These are phyloP conservation scores for Leucosporidium yakuticum DNA, from an alignment of 768 basidiomycete genomes.

Conservation along the genomic window DNA sequence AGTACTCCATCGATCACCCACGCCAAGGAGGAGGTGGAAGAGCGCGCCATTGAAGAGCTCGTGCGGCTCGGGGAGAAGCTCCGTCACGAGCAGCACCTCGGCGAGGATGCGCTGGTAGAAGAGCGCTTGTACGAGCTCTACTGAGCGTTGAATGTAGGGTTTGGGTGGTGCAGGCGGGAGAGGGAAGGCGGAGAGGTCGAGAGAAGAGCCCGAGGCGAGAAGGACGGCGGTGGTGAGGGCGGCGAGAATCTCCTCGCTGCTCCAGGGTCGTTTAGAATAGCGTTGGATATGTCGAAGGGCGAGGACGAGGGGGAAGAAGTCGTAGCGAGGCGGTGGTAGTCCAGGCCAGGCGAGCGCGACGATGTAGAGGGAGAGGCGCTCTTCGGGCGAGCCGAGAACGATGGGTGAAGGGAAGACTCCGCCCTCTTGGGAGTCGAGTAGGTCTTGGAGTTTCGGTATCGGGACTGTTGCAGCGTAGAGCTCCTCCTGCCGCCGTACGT, in stretches of 20 bases:
- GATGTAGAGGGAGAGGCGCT: slow-evolving; percentile 1
- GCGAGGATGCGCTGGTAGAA: slow-evolving; percentile 2
- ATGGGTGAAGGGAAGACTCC: neutral
- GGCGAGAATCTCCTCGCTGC: neutral
- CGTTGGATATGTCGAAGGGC: slow-evolving; percentile 13
- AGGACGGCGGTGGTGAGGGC: slow-evolving; percentile 17
- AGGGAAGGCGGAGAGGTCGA: neutral
- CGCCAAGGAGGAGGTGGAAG: neutral
- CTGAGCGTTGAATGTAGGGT: slow-evolving; percentile 3
- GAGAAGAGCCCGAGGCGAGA: neutral
- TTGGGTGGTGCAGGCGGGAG: neutral
- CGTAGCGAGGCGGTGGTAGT: neutral
- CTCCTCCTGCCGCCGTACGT: slow-evolving; percentile 7
- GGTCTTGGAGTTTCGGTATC: neutral
- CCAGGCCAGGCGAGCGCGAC: neutral
- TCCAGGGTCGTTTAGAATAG: slow-evolving; percentile 4
- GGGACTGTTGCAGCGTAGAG: slow-evolving; percentile 7
- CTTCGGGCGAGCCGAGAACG: neutral
- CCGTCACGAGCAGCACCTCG: neutral
- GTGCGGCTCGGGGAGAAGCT: neutral
- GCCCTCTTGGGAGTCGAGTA: neutral
- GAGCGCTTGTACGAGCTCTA: slow-evolving; percentile 15
- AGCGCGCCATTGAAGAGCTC: slow-evolving; percentile 8
- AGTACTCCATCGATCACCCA: neutral
- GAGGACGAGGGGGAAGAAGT: slow-evolving; percentile 9